These are phyloP conservation scores for Colletotrichum spaethianum DNA, from an alignment of 2,329 filamentous ascomycete genomes.

Conservation along the genomic window DNA sequence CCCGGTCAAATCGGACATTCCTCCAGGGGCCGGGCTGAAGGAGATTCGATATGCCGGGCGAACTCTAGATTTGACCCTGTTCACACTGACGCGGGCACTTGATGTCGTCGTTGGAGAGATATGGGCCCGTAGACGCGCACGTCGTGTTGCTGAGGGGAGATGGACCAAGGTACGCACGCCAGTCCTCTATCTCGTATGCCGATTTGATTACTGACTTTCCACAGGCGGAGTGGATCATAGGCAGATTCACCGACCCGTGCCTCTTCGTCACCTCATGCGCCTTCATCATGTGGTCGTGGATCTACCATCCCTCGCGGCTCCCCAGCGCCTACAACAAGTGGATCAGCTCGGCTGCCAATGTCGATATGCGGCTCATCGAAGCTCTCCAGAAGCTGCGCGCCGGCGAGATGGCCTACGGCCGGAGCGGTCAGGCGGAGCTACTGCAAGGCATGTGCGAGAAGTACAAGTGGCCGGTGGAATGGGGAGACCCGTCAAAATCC, in stretches of 20 bases:
- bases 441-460: conserved; percentile 81
- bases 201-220: conserved; percentile 41
- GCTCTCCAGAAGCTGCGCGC: conserved; percentile 77
- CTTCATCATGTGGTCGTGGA: conserved; percentile 91
- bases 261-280: conserved; percentile 81
- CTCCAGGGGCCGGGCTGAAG: conserved; percentile 46
- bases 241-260: conserved; percentile 72
- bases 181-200: conserved; percentile 1
- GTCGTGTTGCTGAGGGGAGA: conserved; percentile 59
- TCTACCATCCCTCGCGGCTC: conserved; percentile 80
- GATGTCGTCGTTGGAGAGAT: conserved; percentile 78
- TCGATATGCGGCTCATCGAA: conserved; percentile 81
- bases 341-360: conserved; percentile 83
- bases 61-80: conserved; percentile 87
- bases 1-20: conserved; percentile 47
- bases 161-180: conserved; percentile 62
- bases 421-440: conserved; percentile 78
- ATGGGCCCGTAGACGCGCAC: conserved; percentile 68
- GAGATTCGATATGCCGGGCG: conserved; percentile 70
- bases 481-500: conserved; percentile 79
- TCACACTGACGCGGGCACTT: conserved; percentile 78
- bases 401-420: conserved; percentile 78
- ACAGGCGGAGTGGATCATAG: conserved; percentile 57
- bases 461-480: conserved; percentile 76
- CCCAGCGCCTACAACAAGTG: conserved; percentile 84